These are phyloP conservation scores for Ceratobasidium sp. DNA, from an alignment of 1,284 basidiomycete species.

Conservation along the genomic window DNA sequence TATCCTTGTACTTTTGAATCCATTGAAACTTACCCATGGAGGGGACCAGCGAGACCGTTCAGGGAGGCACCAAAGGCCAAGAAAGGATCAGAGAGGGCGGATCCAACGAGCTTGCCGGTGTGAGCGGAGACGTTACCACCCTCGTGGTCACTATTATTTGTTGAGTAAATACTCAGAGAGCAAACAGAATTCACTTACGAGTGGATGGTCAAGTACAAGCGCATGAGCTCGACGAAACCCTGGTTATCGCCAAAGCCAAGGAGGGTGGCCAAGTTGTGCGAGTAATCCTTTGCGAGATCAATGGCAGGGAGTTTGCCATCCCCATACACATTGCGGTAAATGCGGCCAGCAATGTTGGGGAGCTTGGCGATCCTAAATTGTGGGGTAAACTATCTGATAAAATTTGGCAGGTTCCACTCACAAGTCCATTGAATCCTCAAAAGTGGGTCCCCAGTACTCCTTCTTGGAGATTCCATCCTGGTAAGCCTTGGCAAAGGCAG, in stretches of 20 bases:
- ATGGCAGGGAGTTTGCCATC: conserved; percentile 89
- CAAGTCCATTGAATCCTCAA: conserved; percentile 98
- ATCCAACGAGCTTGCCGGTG: conserved; percentile 95
- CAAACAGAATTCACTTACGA: conserved; percentile 53
- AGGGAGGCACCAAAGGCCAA: conserved; percentile 91
- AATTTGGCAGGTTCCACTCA: conserved; percentile 49
- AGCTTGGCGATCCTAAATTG: conserved; percentile 88
- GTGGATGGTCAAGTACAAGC: conserved; percentile 98
- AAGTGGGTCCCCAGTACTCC: conserved; percentile 96
- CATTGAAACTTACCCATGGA: conserved; percentile 69
- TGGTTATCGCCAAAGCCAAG: conserved; percentile 92
- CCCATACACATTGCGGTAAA: conserved; percentile 94
- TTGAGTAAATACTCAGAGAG: not conserved
- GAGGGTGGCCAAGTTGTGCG: conserved; percentile 88
- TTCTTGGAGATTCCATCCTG: conserved; percentile 91
- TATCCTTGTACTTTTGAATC: not conserved
- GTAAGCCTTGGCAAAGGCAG: conserved; percentile 96
- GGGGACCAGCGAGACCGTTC: conserved; percentile 95
- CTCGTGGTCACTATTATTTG: conserved; percentile 81
- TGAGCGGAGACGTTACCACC: conserved; percentile 99
- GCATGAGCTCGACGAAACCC: conserved; percentile 92
- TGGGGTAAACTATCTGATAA: not conserved
- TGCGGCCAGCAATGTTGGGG: conserved; percentile 95
- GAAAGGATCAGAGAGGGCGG: conserved; percentile 98
- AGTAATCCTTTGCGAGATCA: conserved; percentile 89